These are phyloP conservation scores for Colletotrichum coccodes DNA, from an alignment of 2,329 filamentous ascomycete species.

Conservation along the genomic window DNA sequence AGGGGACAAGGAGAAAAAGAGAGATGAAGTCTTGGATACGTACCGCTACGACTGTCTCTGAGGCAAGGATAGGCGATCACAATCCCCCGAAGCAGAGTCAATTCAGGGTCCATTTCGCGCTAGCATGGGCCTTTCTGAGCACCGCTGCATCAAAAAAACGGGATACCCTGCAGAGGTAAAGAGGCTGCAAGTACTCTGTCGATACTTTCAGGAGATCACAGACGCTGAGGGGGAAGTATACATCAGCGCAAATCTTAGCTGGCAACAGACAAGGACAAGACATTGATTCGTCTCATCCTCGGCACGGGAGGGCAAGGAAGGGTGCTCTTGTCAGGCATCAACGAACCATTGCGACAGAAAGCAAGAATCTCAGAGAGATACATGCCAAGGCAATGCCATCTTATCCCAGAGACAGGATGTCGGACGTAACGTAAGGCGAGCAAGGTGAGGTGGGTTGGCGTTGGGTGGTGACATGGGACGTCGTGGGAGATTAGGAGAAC, in stretches of 20 bases:
- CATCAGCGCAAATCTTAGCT: not conserved
- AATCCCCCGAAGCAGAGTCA: not conserved
- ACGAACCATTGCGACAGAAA: not conserved
- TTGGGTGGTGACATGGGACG: not conserved
- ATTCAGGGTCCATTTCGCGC: not conserved
- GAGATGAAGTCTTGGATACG: not conserved
- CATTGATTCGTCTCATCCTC: not conserved
- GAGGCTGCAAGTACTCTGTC: not conserved
- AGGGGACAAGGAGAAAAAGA: not conserved
- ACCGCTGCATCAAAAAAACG: not conserved
- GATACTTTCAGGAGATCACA: not conserved
- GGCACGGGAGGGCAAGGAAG: not conserved
- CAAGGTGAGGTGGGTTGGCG: not conserved
- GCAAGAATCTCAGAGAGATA: not conserved
- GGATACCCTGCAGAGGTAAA: not conserved
- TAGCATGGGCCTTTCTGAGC: not conserved
- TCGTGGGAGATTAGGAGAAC: not conserved
- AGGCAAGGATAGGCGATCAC: not conserved
- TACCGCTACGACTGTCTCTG: not conserved
- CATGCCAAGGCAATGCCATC: not conserved
- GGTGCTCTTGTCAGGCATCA: not conserved
- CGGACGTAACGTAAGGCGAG: not conserved
- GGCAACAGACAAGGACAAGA: not conserved
- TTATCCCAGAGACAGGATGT: not conserved
- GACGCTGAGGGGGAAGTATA: not conserved